Percentiles rank a stretch among this genome's conserved stretches.
phyloP scores from a whole-genome alignment of 108 stramenopile species.

The Nannochloropsis granulata region DNA sequence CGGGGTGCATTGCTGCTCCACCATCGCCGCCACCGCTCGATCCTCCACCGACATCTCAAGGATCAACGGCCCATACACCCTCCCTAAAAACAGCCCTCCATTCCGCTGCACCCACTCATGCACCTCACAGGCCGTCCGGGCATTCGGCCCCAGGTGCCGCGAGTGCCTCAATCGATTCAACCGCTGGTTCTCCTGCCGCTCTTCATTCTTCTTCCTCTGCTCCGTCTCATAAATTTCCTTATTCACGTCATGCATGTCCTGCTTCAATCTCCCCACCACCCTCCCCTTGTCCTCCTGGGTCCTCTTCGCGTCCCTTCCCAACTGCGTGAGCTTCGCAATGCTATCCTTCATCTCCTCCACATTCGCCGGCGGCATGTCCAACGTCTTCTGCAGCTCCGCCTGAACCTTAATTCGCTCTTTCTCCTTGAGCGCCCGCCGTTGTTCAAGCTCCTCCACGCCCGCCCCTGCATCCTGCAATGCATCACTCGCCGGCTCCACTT shows the following conservation, averaged over 20 bases:
- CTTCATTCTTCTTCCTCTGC: background rate
- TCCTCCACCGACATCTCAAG: constrained; percentile 6
- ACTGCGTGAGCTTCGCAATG: background rate
- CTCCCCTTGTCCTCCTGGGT: background rate
- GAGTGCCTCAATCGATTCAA: background rate
- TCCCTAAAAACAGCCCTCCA: constrained; percentile 8
- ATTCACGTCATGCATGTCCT: background rate
- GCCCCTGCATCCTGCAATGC: background rate
- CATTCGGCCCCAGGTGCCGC: background rate
- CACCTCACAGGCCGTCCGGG: background rate
- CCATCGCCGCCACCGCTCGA: background rate
- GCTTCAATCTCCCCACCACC: background rate
- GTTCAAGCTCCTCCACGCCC: background rate
- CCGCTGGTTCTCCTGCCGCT: background rate
- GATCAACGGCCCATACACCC: constrained; percentile 16
- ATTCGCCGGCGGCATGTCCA: background rate
- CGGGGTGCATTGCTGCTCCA: background rate
- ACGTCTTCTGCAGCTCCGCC: background rate
- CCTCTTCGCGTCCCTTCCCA: background rate
- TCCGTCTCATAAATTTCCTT: constrained; percentile 3
- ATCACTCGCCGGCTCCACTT: background rate
- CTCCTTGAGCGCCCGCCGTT: background rate
- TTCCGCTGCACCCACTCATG: constrained; percentile 7
- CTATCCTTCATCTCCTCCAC: background rate
- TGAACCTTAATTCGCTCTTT: background rate